Base-by-base conservation (phyloP, 2,329 filamentous ascomycete species). In the Ophiostoma angusticollis region DNA sequence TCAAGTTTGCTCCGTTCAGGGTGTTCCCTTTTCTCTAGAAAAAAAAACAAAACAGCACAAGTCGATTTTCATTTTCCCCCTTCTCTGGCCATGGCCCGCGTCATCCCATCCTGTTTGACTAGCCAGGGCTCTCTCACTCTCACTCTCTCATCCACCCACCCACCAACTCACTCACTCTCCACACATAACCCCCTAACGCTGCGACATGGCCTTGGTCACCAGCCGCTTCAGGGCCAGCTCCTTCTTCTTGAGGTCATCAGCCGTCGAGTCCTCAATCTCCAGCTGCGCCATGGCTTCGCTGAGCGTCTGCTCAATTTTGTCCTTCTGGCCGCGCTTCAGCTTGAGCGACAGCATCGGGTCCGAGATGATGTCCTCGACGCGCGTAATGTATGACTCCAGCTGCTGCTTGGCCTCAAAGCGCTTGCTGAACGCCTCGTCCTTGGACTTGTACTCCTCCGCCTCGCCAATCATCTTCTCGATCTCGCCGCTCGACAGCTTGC, bases 201-300 rank as follows among this genome's bases (percentile, higher is more conserved):
- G 87, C 50, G 84, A 79, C 84, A 93, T 93, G 56, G 84, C 87
- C 82, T 96, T 98, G 67, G 91, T 98, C 56, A 98, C 87, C 53
- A 93, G 77, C 58, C 91, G 77, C 85, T 96, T 98, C 50, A 98
- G 77, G 46, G 86, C 86, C 51, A 98, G 73, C 75, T 98, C 91
- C 80, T 95, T 93, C 85, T 96, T 96, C 84, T 93, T 96, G 54
- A 98, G 73, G 61, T 98, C 91, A 54, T 98, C 93, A 46, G 86
- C 83, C 47, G 70, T 67, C 42, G 84, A 84, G 53, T 98, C 93
- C 65, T 89, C 84, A 58, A 98, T 70, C 78, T 98, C 91, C 49
- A 98, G 83, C 68, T 93, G 82, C 49, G 78, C 84, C 91, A 98
- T 96, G 54, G 91, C 91, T 56, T 98, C 91, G 64, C 81, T 89